phyloP scores from a whole-genome alignment of 192 early-diverging fungal species.

The Gonapodya sp. region DNA sequence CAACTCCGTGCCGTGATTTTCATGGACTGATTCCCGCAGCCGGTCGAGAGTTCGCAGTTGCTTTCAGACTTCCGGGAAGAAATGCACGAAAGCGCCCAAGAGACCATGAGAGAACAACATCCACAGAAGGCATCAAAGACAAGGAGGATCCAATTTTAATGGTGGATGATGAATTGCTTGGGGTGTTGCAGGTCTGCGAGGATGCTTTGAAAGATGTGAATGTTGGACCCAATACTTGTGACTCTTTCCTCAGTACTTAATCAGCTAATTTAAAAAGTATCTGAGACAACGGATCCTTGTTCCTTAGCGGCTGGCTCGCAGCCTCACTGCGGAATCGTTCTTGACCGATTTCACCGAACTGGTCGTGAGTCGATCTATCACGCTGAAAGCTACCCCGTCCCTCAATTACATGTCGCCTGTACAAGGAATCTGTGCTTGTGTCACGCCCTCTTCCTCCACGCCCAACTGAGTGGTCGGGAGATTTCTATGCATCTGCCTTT shows the following conservation, averaged over 20 bases:
- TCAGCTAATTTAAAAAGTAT: too few relatives aligned
- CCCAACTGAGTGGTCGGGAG: background rate
- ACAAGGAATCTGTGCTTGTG: background rate
- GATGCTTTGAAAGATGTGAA: background rate
- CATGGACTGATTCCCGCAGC: background rate
- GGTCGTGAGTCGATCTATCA: background rate
- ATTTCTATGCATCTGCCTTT: background rate
- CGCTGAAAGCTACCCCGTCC: background rate
- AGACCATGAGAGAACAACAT: background rate
- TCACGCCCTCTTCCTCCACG: background rate
- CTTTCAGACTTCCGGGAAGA: background rate
- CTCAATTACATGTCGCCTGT: background rate
- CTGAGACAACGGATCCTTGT: background rate
- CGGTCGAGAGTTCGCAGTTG: background rate
- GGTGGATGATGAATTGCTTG: background rate
- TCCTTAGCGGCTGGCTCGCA: background rate
- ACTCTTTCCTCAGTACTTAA: too few relatives aligned
- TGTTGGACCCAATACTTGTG: too few relatives aligned
- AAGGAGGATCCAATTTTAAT: background rate
- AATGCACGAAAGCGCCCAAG: background rate
- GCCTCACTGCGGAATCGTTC: background rate
- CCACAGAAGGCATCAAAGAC: background rate
- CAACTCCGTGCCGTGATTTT: background rate
- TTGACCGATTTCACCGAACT: background rate
- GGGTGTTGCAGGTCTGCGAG: background rate